phyloP scores from a whole-genome alignment of 495 filamentous ascomycete genomes.

The Hypoxylon subgilvum region DNA sequence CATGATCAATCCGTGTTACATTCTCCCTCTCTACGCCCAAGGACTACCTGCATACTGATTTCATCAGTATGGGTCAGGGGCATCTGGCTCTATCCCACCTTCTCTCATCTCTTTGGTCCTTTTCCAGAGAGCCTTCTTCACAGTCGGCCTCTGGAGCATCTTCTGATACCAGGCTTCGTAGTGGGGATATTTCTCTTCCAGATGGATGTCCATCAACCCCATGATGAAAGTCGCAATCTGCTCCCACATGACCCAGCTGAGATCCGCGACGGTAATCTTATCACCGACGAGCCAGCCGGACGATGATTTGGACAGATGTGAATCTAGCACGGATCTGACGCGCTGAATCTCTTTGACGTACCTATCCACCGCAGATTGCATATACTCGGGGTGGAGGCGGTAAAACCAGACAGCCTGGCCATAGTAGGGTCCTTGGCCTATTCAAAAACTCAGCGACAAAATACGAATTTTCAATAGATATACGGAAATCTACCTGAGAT shows the following conservation, averaged over 20 bases:
- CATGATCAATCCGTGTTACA: too few species aligned
- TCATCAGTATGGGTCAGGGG: neutral
- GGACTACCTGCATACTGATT: neutral
- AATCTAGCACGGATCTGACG: constrained; percentile 52
- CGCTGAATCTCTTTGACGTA: constrained; percentile 55
- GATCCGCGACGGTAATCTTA: constrained; percentile 63
- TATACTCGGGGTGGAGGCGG: constrained; percentile 46
- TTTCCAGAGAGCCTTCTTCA: constrained; percentile 20
- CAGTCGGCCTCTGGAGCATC: constrained; percentile 31
- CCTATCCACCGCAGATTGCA: constrained; percentile 50
- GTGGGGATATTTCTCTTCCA: constrained; percentile 38
- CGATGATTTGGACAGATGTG: constrained; percentile 49
- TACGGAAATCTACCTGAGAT: constrained; percentile 37
- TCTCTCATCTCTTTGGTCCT: neutral
- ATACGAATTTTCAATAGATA: neutral
- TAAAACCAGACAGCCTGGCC: constrained; percentile 52
- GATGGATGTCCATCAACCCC: constrained; percentile 5
- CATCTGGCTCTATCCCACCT: neutral
- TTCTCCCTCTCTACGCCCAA: too few species aligned
- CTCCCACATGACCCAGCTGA: constrained; percentile 65
- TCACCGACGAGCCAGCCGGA: constrained; percentile 66
- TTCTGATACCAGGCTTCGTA: constrained; percentile 42
- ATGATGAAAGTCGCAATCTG: constrained; percentile 22
- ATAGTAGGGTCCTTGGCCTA: constrained; percentile 58
- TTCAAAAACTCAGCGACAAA: neutral